Evolutionary conservation across 2,329 filamentous ascomycete genomes (phyloP).

Genomic region (Acrodontium crateriforme): DNA sequence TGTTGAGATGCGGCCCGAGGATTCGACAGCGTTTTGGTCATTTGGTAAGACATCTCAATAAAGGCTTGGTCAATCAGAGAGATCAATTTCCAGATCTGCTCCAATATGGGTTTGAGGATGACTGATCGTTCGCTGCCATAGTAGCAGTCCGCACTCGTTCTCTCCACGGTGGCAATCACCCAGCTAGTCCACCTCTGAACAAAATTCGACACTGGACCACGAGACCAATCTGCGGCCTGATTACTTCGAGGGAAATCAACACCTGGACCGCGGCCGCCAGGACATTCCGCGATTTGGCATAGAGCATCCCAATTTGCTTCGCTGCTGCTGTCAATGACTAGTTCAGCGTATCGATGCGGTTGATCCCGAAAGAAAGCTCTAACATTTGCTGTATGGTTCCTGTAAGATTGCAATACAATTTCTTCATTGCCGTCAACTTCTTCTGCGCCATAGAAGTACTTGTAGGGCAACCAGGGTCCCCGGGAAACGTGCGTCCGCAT

Average conservation of each 20-base stretch:
- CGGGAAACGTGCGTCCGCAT: constrained; percentile 16
- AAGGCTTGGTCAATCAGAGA: too few species aligned
- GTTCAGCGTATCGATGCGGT: constrained; percentile 9
- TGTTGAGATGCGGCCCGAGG: too few species aligned
- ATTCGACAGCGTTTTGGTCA: too few species aligned
- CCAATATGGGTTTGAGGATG: too few species aligned
- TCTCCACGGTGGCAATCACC: too few species aligned
- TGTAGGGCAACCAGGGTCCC: constrained; percentile 14
- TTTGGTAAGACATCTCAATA: too few species aligned
- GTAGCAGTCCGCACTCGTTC: too few species aligned
- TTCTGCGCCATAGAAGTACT: constrained; percentile 14
- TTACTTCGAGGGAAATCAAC: constrained; percentile 13
- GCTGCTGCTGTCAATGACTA: constrained; percentile 9
- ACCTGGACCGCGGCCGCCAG: constrained; percentile 3
- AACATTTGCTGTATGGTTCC: constrained; percentile 9
- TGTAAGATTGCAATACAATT: constrained; percentile 8
- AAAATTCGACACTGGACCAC: too few species aligned
- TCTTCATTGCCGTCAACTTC: constrained; percentile 10
- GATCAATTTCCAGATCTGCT: too few species aligned
- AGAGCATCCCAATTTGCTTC: constrained; percentile 9
- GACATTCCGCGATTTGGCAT: constrained; percentile 7
- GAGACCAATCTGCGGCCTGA: constrained; percentile 12
- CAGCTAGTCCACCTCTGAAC: too few species aligned
- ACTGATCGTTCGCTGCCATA: too few species aligned
- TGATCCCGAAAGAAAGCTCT: constrained; percentile 7